Conservation (phyloP, 2,329 filamentous ascomycete species). For the Lasiodiplodia hormozganensis region DNA sequence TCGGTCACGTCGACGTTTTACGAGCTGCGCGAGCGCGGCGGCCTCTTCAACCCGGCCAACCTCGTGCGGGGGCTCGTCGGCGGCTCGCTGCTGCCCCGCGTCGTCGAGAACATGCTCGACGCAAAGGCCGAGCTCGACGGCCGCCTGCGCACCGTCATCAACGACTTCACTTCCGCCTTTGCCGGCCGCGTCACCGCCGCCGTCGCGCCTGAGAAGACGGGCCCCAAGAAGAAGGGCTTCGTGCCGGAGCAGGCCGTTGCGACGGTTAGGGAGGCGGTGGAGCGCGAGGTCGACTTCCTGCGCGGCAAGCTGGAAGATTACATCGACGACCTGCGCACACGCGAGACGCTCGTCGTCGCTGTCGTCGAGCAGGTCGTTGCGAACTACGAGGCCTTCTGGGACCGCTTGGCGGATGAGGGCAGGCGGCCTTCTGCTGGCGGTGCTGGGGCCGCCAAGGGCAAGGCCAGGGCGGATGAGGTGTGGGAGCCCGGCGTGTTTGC, state of each 20-base stretch:
- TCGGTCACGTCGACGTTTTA: conserved; percentile 70
- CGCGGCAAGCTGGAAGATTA: conserved; percentile 66
- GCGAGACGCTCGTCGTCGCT: conserved; percentile 70
- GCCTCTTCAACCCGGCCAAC: conserved; percentile 69
- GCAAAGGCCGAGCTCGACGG: conserved; percentile 73
- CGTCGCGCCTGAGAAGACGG: conserved; percentile 40
- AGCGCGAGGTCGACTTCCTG: conserved; percentile 64
- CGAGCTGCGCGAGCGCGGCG: conserved; percentile 69
- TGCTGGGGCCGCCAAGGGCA: conserved; percentile 56
- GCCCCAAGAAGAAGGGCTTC: conserved; percentile 7
- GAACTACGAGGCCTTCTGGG: conserved; percentile 66
- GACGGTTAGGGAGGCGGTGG: conserved; percentile 57
- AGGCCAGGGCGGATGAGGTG: conserved; percentile 65
- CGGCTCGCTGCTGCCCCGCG: conserved; percentile 65
- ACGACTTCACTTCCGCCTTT: conserved; percentile 68
- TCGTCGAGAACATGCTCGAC: conserved; percentile 75
- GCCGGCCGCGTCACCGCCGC: conserved; percentile 63
- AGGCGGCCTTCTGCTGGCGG: conserved; percentile 32
- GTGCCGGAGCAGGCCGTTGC: conserved; percentile 30
- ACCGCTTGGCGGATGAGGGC: conserved; percentile 42
- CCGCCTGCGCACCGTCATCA: conserved; percentile 67
- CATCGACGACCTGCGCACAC: conserved; percentile 68
- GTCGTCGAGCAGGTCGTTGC: conserved; percentile 69
- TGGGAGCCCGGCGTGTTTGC: conserved; percentile 71
- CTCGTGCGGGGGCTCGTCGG: conserved; percentile 66